Evolutionary conservation across 495 filamentous ascomycete species (phyloP).

Genomic region (Aspergillus conjunctus): DNA sequence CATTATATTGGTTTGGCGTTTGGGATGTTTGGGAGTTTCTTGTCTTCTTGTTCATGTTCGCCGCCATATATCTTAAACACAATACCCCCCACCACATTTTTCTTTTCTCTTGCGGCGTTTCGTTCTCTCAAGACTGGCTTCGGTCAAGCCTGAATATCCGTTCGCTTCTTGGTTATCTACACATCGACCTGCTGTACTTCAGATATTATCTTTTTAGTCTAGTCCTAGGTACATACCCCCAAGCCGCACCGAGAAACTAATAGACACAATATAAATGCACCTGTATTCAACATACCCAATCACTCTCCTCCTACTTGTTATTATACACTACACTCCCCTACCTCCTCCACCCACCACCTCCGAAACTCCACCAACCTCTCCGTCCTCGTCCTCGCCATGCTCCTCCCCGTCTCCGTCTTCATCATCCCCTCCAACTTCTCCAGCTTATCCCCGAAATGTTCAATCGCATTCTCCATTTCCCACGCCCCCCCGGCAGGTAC

Average conservation of each 20-base stretch:
- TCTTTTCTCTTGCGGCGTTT: slow-evolving; percentile 16
- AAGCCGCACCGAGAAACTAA: not conserved
- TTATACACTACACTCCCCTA: slow-evolving; percentile 20
- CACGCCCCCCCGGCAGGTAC: slow-evolving; percentile 32
- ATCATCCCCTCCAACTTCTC: slow-evolving; percentile 73
- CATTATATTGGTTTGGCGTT: slow-evolving; percentile 27
- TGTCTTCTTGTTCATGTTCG: slow-evolving; percentile 9
- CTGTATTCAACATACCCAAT: not conserved
- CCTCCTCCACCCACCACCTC: slow-evolving; percentile 75
- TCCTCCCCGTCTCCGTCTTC: slow-evolving; percentile 68
- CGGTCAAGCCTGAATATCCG: not conserved
- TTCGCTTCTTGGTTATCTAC: slow-evolving; percentile 8
- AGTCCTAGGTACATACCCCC: not conserved
- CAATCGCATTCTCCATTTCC: slow-evolving; percentile 64
- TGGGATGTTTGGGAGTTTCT: slow-evolving; percentile 12
- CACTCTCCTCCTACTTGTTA: not conserved
- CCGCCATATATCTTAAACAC: slow-evolving; percentile 7
- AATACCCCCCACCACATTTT: slow-evolving; percentile 10
- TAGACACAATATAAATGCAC: not conserved
- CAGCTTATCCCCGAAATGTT: slow-evolving; percentile 82
- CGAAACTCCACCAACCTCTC: slow-evolving; percentile 64
- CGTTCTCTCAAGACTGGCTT: slow-evolving; percentile 10
- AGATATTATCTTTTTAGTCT: slow-evolving; percentile 5
- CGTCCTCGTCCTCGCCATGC: slow-evolving; percentile 65
- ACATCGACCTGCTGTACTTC: slow-evolving; percentile 3